Conservation (phyloP, 495 filamentous ascomycete species). For the Daldinia caldariorum region DNA sequence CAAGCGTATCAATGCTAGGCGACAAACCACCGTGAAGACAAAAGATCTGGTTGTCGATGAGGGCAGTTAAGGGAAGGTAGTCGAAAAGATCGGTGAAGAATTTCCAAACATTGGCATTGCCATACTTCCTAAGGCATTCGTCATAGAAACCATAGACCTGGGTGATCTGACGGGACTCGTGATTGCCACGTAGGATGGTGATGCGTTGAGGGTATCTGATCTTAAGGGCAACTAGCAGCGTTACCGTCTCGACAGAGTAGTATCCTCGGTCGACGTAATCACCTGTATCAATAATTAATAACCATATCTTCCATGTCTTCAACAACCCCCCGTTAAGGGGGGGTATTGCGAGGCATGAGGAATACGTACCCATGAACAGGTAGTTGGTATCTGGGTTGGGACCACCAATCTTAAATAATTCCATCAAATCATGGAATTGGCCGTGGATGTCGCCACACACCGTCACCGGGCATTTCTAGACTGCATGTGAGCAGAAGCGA, state of each 20-base stretch:
- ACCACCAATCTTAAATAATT: slow-evolving; percentile 91
- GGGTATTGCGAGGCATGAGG: slow-evolving; percentile 40
- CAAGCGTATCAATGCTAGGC: slow-evolving; percentile 95
- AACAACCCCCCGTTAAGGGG: too few relatives aligned
- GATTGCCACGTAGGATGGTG: slow-evolving; percentile 95
- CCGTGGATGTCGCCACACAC: slow-evolving; percentile 95
- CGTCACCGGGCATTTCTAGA: slow-evolving; percentile 91
- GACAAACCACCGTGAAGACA: slow-evolving; percentile 97
- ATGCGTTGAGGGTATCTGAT: slow-evolving; percentile 96
- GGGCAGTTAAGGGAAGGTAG: slow-evolving; percentile 95
- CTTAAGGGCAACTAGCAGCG: slow-evolving; percentile 91
- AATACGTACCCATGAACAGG: slow-evolving; percentile 81
- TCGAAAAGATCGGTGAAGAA: slow-evolving; percentile 99
- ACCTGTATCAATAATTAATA: slow-evolving; percentile 60
- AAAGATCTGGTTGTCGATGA: slow-evolving; percentile 99
- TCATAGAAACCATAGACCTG: slow-evolving; percentile 99
- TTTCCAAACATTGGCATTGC: slow-evolving; percentile 99
- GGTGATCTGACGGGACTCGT: slow-evolving; percentile 97
- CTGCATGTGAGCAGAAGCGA: slow-evolving; percentile 42
- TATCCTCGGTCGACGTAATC: slow-evolving; percentile 98
- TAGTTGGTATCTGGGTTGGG: slow-evolving; percentile 95
- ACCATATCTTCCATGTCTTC: not conserved
- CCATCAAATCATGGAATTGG: slow-evolving; percentile 95
- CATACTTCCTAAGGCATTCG: slow-evolving; percentile 96
- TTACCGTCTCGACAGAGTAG: slow-evolving; percentile 96